Evolutionary conservation across 805 yeast species (phyloP), one percentile per base, ranked within the genome.

Genomic region (Kazachstania viticola): DNA sequence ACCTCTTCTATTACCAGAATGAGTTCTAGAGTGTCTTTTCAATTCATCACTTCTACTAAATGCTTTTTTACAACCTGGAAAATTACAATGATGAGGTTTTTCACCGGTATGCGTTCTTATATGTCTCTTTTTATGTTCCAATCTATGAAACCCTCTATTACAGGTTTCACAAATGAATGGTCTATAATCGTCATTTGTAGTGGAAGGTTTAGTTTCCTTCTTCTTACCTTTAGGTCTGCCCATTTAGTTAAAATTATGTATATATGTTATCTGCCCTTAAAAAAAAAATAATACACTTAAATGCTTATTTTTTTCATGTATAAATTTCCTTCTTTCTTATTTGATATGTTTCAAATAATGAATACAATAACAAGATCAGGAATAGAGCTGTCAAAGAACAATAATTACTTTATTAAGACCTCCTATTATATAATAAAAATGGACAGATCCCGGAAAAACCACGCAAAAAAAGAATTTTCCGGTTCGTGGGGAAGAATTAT

Each of bases 21-120:
- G 87, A 35, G 78, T 79, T 36, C 85, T 62, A 29, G 71, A 61
- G 50, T 79, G 88, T 49, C 88, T 65, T 13, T 84, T 79, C 32
- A 79, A 59, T 49, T 79, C 88, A 53, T 79, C 88, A 19, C 78
- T 71, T 35, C 88, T 60, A 29, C 79, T 69, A 47, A 79, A 79
- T 37, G 68, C 63, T 57, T 79, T 79, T 36, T 64, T 61, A 51
- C 88, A 79, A 0, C 80, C 80, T 0, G 79, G 79, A 43, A 66
- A 79, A 16, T 73, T 67, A 54, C 87, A 79, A n/a, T 67, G 68
- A 52, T 79, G 85, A 4, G 88, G 88, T 49, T 75, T 78, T 48
- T 79, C 87, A 15, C 88, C 88, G 0, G 88, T 79, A 47, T 79
- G 88, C 9, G 85, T 79, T 48, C 87, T 61, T 32, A 79, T 75